These are phyloP conservation scores for Marasmius tenuissimus DNA, from an alignment of 1,284 basidiomycete genomes.

Conservation along the genomic window DNA sequence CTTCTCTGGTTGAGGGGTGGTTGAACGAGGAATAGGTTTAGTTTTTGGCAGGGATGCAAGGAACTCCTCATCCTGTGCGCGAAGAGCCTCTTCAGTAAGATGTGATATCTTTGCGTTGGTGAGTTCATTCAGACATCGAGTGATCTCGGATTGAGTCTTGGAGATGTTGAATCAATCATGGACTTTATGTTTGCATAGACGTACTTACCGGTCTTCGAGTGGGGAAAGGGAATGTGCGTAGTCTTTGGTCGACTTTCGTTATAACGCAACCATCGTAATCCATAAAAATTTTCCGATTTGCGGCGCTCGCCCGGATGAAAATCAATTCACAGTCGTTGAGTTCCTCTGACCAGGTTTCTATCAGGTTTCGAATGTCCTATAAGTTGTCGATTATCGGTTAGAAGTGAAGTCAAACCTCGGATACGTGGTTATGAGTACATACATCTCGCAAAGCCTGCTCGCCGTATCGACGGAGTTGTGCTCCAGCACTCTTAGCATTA, in stretches of 20 bases:
- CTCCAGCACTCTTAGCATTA: slow-evolving; percentile 93
- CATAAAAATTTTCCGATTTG: slow-evolving; percentile 85
- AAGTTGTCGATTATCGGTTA: neutral
- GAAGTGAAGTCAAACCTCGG: neutral
- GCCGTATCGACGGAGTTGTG: slow-evolving; percentile 91
- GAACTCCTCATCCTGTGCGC: slow-evolving; percentile 84
- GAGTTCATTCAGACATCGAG: slow-evolving; percentile 87
- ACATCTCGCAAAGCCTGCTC: slow-evolving; percentile 92
- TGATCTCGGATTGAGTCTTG: slow-evolving; percentile 88
- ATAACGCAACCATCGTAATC: slow-evolving; percentile 71
- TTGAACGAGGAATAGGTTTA: slow-evolving; percentile 41
- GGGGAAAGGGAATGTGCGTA: slow-evolving; percentile 91
- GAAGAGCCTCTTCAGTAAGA: slow-evolving; percentile 83
- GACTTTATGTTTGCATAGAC: slow-evolving; percentile 1
- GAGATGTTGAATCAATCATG: slow-evolving; percentile 7
- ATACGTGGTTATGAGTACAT: slow-evolving; percentile 25
- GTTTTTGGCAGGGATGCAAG: slow-evolving; percentile 84
- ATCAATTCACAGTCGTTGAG: slow-evolving; percentile 81
- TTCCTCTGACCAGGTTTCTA: slow-evolving; percentile 85
- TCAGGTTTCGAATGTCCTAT: slow-evolving; percentile 83
- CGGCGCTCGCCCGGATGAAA: slow-evolving; percentile 85
- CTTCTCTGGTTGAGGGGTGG: slow-evolving; percentile 37
- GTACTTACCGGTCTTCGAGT: slow-evolving; percentile 82
- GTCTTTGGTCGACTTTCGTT: slow-evolving; percentile 65
- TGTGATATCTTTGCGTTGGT: slow-evolving; percentile 85